phyloP scores from a whole-genome alignment of 345 rosid species.

The Populus ilicifolia region DNA sequence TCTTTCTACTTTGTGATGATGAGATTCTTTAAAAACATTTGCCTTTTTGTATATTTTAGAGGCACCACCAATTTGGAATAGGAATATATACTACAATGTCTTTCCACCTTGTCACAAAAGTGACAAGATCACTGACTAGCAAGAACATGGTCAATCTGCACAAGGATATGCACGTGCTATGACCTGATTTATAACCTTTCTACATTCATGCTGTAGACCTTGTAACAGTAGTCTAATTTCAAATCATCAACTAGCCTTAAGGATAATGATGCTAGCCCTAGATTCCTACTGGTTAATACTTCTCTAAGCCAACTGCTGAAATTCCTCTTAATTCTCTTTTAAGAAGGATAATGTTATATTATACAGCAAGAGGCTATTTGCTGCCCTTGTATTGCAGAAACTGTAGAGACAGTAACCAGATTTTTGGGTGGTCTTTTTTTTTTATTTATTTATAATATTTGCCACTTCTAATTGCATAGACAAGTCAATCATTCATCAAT shows the following conservation, averaged over 20 bases:
- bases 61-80: slow-evolving; percentile 52
- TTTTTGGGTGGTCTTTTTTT: no score
- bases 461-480: no score
- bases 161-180: slow-evolving; percentile 39
- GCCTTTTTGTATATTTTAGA: slow-evolving; percentile 27
- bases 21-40: slow-evolving; percentile 45
- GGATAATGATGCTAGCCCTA: neutral
- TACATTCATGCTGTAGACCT: slow-evolving; percentile 21
- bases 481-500: neutral
- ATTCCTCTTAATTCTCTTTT: no score
- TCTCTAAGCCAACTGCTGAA: neutral
- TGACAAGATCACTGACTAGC: slow-evolving; percentile 28
- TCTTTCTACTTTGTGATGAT: slow-evolving; percentile 58
- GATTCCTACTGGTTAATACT: neutral
- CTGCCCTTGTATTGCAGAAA: neutral
- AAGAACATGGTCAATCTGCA: slow-evolving; percentile 31
- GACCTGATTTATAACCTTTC: slow-evolving; percentile 19
- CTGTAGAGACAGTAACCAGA: no score
- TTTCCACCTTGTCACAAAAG: slow-evolving; percentile 28
- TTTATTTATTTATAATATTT: no score
- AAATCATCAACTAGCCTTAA: slow-evolving; percentile 5
- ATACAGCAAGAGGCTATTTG: no score
- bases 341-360: no score
- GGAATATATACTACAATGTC: slow-evolving; percentile 42
- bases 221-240: slow-evolving; percentile 23